Conservation (phyloP, 495 filamentous ascomycete genomes). For the Pyrenula massariospora region DNA sequence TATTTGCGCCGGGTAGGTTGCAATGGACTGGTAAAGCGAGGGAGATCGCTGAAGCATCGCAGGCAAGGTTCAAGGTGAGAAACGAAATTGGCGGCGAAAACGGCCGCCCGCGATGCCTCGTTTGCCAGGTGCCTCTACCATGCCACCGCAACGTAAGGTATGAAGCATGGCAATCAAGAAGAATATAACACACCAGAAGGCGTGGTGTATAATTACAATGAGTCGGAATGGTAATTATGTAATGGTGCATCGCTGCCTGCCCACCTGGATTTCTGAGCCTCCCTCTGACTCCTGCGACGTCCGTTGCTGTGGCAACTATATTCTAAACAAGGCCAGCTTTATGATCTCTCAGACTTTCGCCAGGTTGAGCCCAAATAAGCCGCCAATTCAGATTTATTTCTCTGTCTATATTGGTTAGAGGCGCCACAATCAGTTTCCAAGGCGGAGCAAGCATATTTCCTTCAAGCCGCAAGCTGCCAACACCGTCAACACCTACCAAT, state of each 20-base stretch:
- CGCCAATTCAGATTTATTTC: neutral
- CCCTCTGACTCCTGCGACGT: neutral
- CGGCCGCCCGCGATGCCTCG: neutral
- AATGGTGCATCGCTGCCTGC: no score
- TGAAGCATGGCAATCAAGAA: no score
- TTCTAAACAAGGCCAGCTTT: neutral
- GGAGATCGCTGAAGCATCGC: no score
- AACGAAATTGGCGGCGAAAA: neutral
- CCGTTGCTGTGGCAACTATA: neutral
- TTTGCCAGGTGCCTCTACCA: no score
- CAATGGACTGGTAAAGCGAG: no score
- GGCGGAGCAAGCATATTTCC: neutral
- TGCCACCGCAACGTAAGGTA: no score
- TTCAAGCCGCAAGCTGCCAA: neutral
- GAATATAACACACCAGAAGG: no score
- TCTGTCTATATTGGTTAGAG: neutral
- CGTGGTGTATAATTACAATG: no score
- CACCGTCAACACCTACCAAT: neutral
- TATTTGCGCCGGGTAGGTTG: no score
- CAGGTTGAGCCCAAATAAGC: neutral
- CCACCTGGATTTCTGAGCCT: no score
- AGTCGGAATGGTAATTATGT: no score
- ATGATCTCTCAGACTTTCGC: neutral
- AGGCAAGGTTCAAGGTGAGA: no score
- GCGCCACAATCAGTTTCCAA: neutral